Conservation (phyloP, 2,329 filamentous ascomycete species). For the Periglandula ipomoeae region DNA sequence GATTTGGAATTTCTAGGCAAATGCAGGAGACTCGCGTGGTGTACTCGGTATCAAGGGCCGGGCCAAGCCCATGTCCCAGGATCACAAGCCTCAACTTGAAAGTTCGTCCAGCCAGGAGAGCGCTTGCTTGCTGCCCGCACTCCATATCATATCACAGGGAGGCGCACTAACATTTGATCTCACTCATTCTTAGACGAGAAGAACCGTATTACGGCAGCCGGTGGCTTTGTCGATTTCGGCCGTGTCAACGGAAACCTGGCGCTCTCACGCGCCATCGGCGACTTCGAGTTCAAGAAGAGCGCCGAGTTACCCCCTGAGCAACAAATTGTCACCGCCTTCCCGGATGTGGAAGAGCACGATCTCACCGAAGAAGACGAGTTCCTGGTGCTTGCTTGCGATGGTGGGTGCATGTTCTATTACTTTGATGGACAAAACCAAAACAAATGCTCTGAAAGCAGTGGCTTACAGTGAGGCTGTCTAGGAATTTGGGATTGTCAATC, state of each 20-base stretch:
- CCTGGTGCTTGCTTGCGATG: constrained; percentile 83
- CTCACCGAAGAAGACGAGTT: constrained; percentile 93
- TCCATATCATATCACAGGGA: neutral
- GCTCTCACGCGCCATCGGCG: constrained; percentile 91
- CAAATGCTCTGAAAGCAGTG: neutral
- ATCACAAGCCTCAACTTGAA: constrained; percentile 98
- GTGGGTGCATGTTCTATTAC: constrained; percentile 41
- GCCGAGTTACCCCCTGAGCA: constrained; percentile 94
- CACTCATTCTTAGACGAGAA: constrained; percentile 62
- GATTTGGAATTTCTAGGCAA: constrained; percentile 53
- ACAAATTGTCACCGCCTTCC: constrained; percentile 95
- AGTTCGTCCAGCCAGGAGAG: constrained; percentile 42
- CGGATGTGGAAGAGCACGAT: constrained; percentile 87
- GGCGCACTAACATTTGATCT: constrained; percentile 1
- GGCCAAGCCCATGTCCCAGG: constrained; percentile 96
- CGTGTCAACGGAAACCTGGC: constrained; percentile 97
- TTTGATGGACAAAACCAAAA: neutral
- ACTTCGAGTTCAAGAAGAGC: constrained; percentile 99
- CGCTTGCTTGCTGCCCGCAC: neutral
- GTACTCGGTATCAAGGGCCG: constrained; percentile 94
- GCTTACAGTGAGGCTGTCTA: constrained; percentile 27
- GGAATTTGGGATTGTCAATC: constrained; percentile 99
- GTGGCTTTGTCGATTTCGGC: constrained; percentile 96
- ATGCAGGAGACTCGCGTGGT: constrained; percentile 90
- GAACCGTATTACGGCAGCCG: constrained; percentile 87